phyloP scores from a whole-genome alignment of 2,329 filamentous ascomycete genomes.

The Remersonia thermophila region DNA sequence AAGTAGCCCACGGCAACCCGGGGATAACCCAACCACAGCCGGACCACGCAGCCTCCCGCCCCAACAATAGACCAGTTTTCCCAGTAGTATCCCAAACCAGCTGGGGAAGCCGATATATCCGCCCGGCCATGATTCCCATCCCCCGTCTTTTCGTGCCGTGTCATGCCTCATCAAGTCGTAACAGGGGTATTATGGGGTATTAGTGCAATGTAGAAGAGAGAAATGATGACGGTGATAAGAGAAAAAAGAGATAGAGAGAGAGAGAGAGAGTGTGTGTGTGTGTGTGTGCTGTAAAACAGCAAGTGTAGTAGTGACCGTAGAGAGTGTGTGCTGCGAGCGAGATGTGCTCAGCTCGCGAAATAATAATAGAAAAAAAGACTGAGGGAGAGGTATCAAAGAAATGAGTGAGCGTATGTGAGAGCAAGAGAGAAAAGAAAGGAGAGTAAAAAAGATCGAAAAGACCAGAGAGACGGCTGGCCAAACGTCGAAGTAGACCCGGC shows the following conservation, averaged over 20 bases:
- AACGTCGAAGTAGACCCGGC: no score
- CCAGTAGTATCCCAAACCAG: not conserved
- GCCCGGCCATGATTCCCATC: conserved; percentile 5
- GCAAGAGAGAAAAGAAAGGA: not conserved
- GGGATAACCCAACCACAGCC: no score
- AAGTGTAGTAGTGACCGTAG: not conserved
- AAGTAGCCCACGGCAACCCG: not conserved
- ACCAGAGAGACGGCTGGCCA: not conserved
- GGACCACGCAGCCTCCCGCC: not conserved
- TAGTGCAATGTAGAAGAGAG: not conserved
- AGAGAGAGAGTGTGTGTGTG: not conserved
- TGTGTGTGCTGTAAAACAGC: no score
- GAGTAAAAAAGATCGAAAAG: not conserved
- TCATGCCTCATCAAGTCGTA: conserved; percentile 10
- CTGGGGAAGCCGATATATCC: not conserved
- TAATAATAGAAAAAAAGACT: no score
- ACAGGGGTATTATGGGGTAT: conserved; percentile 1
- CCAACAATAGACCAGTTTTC: not conserved
- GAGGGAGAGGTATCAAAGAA: not conserved
- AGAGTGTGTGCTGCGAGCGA: not conserved
- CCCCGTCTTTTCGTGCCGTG: conserved; percentile 9
- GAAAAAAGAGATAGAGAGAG: not conserved
- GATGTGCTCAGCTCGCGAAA: no score
- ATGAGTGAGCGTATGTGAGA: not conserved
- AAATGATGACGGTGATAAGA: not conserved